These are phyloP conservation scores for Plantago elongata DNA, from an alignment of 257 asterid species.

Conservation along the genomic window DNA sequence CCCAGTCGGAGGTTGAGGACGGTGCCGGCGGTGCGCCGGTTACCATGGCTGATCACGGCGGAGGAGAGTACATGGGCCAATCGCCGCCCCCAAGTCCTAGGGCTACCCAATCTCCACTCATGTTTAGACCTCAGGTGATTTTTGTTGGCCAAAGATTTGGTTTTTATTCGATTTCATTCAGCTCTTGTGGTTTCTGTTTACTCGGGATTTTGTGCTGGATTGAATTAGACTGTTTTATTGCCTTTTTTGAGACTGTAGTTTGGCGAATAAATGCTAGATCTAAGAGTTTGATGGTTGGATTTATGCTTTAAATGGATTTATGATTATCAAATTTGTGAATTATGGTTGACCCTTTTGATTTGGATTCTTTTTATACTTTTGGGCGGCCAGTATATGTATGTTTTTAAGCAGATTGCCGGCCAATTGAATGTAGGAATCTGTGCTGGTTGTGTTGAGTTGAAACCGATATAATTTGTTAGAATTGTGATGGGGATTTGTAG, in stretches of 20 bases:
- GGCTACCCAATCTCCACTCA: constrained; percentile 67
- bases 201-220: neutral
- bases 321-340: constrained; percentile 1
- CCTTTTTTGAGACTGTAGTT: constrained; percentile 14
- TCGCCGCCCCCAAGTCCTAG: constrained; percentile 82
- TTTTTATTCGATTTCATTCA: neutral
- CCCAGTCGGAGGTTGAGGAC: constrained; percentile 20
- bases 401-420: too few relatives aligned
- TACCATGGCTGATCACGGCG: constrained; percentile 26
- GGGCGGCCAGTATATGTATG: too few relatives aligned
- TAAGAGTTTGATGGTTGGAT: constrained; percentile 30
- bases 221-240: neutral
- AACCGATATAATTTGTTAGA: neutral
- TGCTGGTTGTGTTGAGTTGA: constrained; percentile 1
- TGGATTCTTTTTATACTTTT: neutral
- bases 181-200: neutral
- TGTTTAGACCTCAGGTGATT: constrained; percentile 71
- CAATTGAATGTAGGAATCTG: neutral
- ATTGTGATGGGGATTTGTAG: constrained; percentile 3
- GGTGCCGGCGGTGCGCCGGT: constrained; percentile 24
- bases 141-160: neutral
- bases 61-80: constrained; percentile 57
- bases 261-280: constrained; percentile 36
- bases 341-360: constrained; percentile 2
- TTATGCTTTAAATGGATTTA: constrained; percentile 6